Evolutionary conservation across 495 filamentous ascomycete genomes (phyloP).

Genomic region (Tetracladium setigerum): DNA sequence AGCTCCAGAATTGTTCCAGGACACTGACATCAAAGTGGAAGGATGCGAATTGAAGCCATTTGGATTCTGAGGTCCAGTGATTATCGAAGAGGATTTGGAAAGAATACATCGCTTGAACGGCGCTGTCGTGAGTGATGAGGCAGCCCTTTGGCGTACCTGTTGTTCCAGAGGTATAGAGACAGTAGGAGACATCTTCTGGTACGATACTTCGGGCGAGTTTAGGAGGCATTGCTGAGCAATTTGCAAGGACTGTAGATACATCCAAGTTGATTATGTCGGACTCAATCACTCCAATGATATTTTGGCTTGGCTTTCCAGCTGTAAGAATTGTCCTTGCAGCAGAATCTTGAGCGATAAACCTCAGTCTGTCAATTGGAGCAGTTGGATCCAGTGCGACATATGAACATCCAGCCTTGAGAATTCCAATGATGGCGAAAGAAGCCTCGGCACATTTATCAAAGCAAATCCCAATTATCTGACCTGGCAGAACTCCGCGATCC

Average conservation of each 20-base stretch:
- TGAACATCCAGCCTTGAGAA: conserved; percentile 73
- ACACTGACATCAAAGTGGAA: conserved; percentile 88
- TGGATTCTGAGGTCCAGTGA: conserved; percentile 60
- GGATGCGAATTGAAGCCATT: conserved; percentile 82
- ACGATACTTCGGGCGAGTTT: conserved; percentile 22
- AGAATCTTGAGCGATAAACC: conserved; percentile 61
- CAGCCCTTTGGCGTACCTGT: conserved; percentile 77
- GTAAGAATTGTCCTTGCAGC: conserved; percentile 44
- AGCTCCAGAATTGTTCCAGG: conserved; percentile 83
- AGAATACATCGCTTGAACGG: conserved; percentile 67
- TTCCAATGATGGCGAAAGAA: conserved; percentile 70
- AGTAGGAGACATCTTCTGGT: conserved; percentile 53
- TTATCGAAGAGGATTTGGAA: conserved; percentile 61
- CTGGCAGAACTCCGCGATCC: conserved; percentile 25
- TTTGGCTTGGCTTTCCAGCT: conserved; percentile 16
- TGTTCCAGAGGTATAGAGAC: conserved; percentile 76
- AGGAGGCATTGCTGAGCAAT: conserved; percentile 19
- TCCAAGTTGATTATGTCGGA: conserved; percentile 34
- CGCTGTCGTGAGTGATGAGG: conserved; percentile 65
- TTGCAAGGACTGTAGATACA: conserved; percentile 21
- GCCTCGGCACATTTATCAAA: conserved; percentile 77
- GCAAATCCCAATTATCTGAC: conserved; percentile 61
- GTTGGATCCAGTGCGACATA: conserved; percentile 70
- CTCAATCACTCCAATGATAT: conserved; percentile 23
- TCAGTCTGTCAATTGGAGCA: conserved; percentile 52